Percentiles rank a stretch among this genome's conserved stretches.
Conservation (phyloP, 1,284 basidiomycete species). For the Xerocomus amazonicus region DNA sequence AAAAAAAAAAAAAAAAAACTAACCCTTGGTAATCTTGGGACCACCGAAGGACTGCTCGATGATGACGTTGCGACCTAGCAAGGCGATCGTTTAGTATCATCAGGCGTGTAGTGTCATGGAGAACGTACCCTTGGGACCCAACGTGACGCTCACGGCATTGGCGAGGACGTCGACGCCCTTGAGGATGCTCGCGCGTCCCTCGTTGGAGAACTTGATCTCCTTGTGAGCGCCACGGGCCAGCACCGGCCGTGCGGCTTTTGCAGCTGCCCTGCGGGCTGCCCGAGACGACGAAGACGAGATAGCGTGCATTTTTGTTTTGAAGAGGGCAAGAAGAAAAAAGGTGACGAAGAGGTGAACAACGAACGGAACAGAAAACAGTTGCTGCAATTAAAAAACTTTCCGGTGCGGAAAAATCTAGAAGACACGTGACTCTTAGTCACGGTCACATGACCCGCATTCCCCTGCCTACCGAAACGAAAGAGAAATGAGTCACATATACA, state of each 20-base stretch:
- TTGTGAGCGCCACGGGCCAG: slow-evolving; percentile 80
- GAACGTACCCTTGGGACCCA: slow-evolving; percentile 87
- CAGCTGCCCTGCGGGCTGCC: slow-evolving; percentile 47
- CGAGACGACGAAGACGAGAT: slow-evolving; percentile 40
- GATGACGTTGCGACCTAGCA: slow-evolving; percentile 90
- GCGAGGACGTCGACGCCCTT: slow-evolving; percentile 96
- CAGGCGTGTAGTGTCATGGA: neutral
- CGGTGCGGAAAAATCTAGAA: slow-evolving; percentile 22
- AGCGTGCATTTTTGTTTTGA: slow-evolving; percentile 19
- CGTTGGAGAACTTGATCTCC: slow-evolving; percentile 97
- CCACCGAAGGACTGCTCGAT: slow-evolving; percentile 98
- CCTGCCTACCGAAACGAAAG: too few species aligned
- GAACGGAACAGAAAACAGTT: slow-evolving; percentile 3
- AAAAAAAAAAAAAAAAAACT: slow-evolving; percentile 10
- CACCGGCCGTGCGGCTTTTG: slow-evolving; percentile 38
- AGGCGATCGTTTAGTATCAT: slow-evolving; percentile 11
- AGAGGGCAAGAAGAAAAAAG: neutral
- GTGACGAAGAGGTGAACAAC: too few species aligned
- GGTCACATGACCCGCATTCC: neutral
- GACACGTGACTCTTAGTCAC: slow-evolving; percentile 14
- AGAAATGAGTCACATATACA: too few species aligned
- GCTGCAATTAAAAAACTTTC: slow-evolving; percentile 17
- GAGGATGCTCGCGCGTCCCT: slow-evolving; percentile 90
- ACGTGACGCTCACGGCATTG: slow-evolving; percentile 91
- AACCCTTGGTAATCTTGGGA: slow-evolving; percentile 96